A percentile compares a stretch with the other conserved stretches of the same genome.
These are phyloP conservation scores for Vickermania spadyakhi DNA, from an alignment of 208 protist genomes.

Conservation along the genomic window DNA sequence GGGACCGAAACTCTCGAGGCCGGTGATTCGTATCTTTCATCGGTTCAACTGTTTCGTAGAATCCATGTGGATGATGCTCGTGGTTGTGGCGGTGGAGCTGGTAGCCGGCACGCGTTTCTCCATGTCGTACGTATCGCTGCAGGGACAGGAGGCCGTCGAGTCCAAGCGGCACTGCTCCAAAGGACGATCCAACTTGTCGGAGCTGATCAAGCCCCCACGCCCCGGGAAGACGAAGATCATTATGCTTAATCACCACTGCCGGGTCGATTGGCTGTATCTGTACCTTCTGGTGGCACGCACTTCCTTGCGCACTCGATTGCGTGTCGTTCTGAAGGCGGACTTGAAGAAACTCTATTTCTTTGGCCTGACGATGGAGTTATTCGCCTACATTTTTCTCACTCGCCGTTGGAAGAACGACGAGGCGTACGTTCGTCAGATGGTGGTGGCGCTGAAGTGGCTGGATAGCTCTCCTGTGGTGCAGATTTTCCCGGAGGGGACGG, in stretches of 20 bases:
- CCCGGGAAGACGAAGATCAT: slow-evolving; percentile 72
- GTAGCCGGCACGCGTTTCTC: slow-evolving; percentile 36
- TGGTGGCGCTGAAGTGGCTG: slow-evolving; percentile 26
- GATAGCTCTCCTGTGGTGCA: slow-evolving; percentile 34
- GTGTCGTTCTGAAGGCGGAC: slow-evolving; percentile 63
- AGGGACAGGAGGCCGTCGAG: too few species aligned
- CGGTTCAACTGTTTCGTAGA: slow-evolving; percentile 21
- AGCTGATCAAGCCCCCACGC: slow-evolving; percentile 25
- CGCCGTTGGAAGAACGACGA: slow-evolving; percentile 69
- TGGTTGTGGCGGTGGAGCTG: slow-evolving; percentile 38
- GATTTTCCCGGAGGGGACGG: slow-evolving; percentile 84
- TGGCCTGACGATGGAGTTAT: slow-evolving; percentile 71
- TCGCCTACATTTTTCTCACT: slow-evolving; percentile 79
- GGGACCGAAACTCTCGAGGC: slow-evolving; percentile 3
- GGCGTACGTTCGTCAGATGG: slow-evolving; percentile 43
- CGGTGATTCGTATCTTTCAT: slow-evolving; percentile 17
- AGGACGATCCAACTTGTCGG: neutral
- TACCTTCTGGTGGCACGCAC: slow-evolving; percentile 26
- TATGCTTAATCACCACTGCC: slow-evolving; percentile 81
- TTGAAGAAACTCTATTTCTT: slow-evolving; percentile 47
- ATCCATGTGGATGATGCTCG: slow-evolving; percentile 28
- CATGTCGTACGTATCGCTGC: neutral
- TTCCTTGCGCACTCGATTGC: slow-evolving; percentile 21
- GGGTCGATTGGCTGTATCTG: slow-evolving; percentile 67
- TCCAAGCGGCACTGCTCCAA: neutral